Evolutionary conservation across 768 basidiomycete species (phyloP), one percentile per base, ranked within the genome.

Genomic region (Sarcomyxa edulis): DNA sequence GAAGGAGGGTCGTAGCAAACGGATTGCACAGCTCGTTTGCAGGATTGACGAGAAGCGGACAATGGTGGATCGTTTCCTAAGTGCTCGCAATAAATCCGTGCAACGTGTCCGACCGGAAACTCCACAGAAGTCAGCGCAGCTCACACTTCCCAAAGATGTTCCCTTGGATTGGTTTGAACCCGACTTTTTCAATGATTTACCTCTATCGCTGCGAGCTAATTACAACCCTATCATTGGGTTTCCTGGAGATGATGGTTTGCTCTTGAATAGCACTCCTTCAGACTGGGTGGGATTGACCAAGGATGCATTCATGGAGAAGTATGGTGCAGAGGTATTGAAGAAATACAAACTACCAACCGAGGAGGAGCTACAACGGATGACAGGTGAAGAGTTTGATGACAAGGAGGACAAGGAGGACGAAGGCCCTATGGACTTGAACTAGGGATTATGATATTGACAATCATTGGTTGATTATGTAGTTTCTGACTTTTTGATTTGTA

Each of bases 131-230:
- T n/a, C n/a, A n/a, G n/a, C n/a, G n/a, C n/a, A n/a, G n/a, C n/a
- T n/a, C n/a, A n/a, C n/a, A n/a, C n/a, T 44, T 7, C 46, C 44
- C 12, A 40, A 47, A 16, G 9, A 32, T 10, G 49, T 46, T 2
- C 47, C 49, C 1, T 42, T 58, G 18, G 51, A 58, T 32, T 58
- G 43, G 47, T 55, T 54, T 40, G 40, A 48, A 14, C 56, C 53
- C 3, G 32, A 28, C 7, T 38, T 30, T n/a, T 58, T 50, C 48
- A 58, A 58, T 32, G 26, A 33, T 20, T 23, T 54, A 11, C 43
- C 44, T 2, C 32, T 51, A 10, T 16, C 31, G n/a, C 37, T 46
- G 5, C 44, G 48, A 12, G 47, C 38, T 22, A 6, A 39, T 11
- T 52, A 47, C 25, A 31, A 46, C 19, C 6, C 28, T 21, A 21